These are phyloP conservation scores for Tricholoma matsutake DNA, from an alignment of 768 basidiomycete genomes.

Conservation along the genomic window DNA sequence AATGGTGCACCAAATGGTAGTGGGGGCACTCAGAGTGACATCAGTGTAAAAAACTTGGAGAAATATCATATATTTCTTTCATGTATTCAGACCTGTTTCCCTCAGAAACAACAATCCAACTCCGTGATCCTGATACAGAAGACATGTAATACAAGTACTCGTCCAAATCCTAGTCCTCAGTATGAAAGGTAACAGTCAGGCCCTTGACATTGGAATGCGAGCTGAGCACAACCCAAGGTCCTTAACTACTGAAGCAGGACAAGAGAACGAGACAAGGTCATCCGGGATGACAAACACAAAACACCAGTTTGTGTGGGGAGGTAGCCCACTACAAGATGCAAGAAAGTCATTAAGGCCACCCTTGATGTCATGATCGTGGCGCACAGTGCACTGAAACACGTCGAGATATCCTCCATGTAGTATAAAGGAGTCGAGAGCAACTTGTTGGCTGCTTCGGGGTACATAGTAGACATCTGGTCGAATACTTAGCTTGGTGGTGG, in stretches of 20 bases:
- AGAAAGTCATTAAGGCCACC: constrained; percentile 6
- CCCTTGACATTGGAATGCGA: neutral
- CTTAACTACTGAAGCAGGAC: constrained; percentile 9
- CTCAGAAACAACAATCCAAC: neutral
- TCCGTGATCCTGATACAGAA: neutral
- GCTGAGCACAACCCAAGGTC: neutral
- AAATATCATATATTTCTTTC: no score
- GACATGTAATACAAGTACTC: neutral
- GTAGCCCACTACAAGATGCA: constrained; percentile 7
- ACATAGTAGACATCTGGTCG: neutral
- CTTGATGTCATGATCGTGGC: constrained; percentile 7
- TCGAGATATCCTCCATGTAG: neutral
- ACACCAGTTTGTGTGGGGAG: constrained; percentile 8
- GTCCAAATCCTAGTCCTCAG: neutral
- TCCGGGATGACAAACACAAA: constrained; percentile 9
- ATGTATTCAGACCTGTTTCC: no score
- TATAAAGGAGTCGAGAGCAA: neutral
- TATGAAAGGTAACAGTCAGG: neutral
- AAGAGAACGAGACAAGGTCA: constrained; percentile 7
- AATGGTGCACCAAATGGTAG: no score
- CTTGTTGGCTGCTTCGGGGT: neutral
- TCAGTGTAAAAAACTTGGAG: no score
- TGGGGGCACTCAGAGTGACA: no score
- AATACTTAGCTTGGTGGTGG: neutral
- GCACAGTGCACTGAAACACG: neutral